These are phyloP conservation scores for Neofusicoccum sp. DNA, from an alignment of 2,329 filamentous ascomycete species.

Conservation along the genomic window DNA sequence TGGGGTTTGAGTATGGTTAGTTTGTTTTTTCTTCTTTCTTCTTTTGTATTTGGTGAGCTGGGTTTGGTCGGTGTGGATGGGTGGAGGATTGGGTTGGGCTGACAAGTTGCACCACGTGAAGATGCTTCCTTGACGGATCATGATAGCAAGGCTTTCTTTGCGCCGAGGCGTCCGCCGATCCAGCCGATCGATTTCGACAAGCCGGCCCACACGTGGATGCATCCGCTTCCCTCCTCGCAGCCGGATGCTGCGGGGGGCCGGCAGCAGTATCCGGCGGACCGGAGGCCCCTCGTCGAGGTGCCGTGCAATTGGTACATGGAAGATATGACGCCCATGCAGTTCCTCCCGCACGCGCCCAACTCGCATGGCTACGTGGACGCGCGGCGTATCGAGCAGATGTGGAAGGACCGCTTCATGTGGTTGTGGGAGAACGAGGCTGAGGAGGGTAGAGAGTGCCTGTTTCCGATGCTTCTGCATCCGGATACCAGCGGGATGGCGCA, in stretches of 20 bases:
- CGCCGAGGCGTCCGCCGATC: constrained; percentile 45
- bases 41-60: neutral
- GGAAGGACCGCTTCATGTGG: constrained; percentile 60
- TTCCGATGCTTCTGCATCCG: constrained; percentile 56
- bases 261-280: constrained; percentile 24
- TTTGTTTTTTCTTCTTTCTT: constrained; percentile 17
- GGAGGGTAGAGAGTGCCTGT: constrained; percentile 40
- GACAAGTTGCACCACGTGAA: constrained; percentile 2
- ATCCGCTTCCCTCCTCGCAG: constrained; percentile 30
- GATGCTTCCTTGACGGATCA: constrained; percentile 52
- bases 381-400: constrained; percentile 58
- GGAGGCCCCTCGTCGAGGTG: constrained; percentile 45
- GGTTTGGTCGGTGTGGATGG: no score
- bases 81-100: neutral
- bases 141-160: constrained; percentile 51
- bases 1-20: constrained; percentile 46
- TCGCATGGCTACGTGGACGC: constrained; percentile 59
- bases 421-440: constrained; percentile 41
- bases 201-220: constrained; percentile 44
- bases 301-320: constrained; percentile 54
- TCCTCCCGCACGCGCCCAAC: constrained; percentile 48
- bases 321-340: constrained; percentile 52
- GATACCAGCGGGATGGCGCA: constrained; percentile 62
- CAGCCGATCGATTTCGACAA: constrained; percentile 41
- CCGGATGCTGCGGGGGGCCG: no score